Base-by-base conservation (phyloP, 495 filamentous ascomycete species). In the Oleoguttula mirabilis region DNA sequence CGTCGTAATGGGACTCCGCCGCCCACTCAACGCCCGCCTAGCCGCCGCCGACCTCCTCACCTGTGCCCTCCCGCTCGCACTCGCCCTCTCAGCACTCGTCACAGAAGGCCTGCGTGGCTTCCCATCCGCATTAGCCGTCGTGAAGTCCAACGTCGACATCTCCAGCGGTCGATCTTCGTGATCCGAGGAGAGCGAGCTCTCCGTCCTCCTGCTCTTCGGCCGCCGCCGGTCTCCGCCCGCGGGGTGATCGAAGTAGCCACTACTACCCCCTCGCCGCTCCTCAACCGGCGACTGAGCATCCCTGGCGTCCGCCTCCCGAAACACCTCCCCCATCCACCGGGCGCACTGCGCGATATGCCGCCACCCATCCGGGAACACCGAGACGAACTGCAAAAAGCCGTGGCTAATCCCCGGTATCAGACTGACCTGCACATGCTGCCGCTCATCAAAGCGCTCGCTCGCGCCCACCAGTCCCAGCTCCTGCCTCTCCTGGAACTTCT, bases 311-410 rank as follows among this genome's bases (percentile, higher is more conserved):
- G 38, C 20, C n/a, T 36, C 31, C 11, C 19, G 10, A 36, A 94
- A 84, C 1, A 82, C 64, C 4, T 80, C 75, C 27, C 75, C 70
- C 25, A 93, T 78, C 90, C 92, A 96, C 4, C 65, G 55, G 0
- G 73, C 76, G 48, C 80, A 81, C 8, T 76, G 73, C 24, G 75
- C 70, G 49, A 95, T 82, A 50, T 88, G 73, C 46, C 77, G 76
- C 77, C 82, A 87, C 4, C 79, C 87, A 17, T 90, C 84, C 0
- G 86, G 86, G 51, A 88, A 96, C 5, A 94, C 64, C 3, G 71
- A 65, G 0, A 80, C 84, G 61, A 98, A 94, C 56, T 94, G 87
- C 49, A 94, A 56, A 58, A 98, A 96, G 0, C 90, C 90, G 54
- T 98, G 90, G 8, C 75, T 82, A 22, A 94, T 79, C 0, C 87